Evolutionary conservation across 441 rosid species (phyloP).

Genomic region (Heliophila coronopifolia): DNA sequence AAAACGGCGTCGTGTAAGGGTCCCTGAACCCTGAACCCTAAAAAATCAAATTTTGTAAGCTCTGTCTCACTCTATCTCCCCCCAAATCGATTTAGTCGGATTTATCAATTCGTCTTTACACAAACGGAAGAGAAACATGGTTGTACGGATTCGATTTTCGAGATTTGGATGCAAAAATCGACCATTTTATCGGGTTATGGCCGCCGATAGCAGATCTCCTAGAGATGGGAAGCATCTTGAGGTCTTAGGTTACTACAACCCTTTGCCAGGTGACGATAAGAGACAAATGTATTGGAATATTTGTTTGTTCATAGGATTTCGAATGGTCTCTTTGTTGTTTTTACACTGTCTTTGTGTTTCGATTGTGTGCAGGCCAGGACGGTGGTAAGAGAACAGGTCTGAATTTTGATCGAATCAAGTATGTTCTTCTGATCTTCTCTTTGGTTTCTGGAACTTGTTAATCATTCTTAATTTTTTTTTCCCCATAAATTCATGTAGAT

Average conservation of each 20-base stretch:
- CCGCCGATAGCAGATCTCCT: constrained; percentile 70
- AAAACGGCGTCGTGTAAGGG: constrained; percentile 15
- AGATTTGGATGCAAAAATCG: constrained; percentile 68
- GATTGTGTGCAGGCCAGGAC: constrained; percentile 49
- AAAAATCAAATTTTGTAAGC: constrained; percentile 14
- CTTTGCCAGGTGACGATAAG: constrained; percentile 50
- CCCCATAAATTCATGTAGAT: background rate
- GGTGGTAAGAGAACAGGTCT: constrained; percentile 83
- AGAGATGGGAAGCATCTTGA: constrained; percentile 75
- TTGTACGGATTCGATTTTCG: constrained; percentile 54
- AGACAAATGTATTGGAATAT: background rate
- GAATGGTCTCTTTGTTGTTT: background rate
- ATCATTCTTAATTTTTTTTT: background rate
- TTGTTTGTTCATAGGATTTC: background rate
- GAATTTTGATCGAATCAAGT: constrained; percentile 69
- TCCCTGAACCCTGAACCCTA: constrained; percentile 20
- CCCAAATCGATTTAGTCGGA: background rate
- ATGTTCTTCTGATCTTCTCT: constrained; percentile 21
- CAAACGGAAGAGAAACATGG: constrained; percentile 34
- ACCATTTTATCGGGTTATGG: constrained; percentile 72
- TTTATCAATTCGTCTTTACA: background rate
- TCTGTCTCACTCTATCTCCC: background rate
- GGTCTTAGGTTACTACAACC: constrained; percentile 66
- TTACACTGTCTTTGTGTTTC: constrained; percentile 5
- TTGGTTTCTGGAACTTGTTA: background rate